Conservation (phyloP, 2,329 filamentous ascomycete species). For the Calonectria pteridis region DNA sequence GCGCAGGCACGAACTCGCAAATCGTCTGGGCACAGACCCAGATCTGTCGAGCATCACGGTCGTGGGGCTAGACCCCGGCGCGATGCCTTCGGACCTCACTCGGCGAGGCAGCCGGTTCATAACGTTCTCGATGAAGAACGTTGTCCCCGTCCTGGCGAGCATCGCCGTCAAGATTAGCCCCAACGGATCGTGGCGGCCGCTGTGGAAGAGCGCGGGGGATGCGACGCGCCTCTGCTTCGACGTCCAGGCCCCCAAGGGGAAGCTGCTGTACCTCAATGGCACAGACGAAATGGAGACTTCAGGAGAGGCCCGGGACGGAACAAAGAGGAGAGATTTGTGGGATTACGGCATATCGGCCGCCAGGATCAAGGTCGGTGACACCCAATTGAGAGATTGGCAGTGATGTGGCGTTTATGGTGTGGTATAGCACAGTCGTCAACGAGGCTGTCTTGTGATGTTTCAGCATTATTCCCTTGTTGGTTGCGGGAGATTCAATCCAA, state of each 20-base stretch:
- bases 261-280: conserved; percentile 51
- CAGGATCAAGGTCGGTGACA: conserved; percentile 43
- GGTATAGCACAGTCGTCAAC: not conserved
- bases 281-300: conserved; percentile 44
- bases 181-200: conserved; percentile 47
- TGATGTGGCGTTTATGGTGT: conserved; percentile 25
- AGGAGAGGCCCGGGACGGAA: conserved; percentile 47
- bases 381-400: conserved; percentile 44
- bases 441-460: not conserved
- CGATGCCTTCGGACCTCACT: conserved; percentile 50
- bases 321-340: conserved; percentile 49
- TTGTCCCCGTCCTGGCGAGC: conserved; percentile 41
- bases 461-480: not conserved
- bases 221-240: conserved; percentile 49
- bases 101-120: conserved; percentile 44
- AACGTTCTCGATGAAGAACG: conserved; percentile 38
- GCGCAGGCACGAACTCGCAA: conserved; percentile 50
- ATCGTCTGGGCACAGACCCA: conserved; percentile 50
- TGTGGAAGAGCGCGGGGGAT: conserved; percentile 51
- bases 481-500: not conserved
- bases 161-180: conserved; percentile 42
- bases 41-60: conserved; percentile 50
- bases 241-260: conserved; percentile 41
- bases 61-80: conserved; percentile 54
- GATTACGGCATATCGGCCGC: conserved; percentile 44